Evolutionary conservation across 2,329 filamentous ascomycete species (phyloP).

Genomic region (Colletotrichum truncatum): DNA sequence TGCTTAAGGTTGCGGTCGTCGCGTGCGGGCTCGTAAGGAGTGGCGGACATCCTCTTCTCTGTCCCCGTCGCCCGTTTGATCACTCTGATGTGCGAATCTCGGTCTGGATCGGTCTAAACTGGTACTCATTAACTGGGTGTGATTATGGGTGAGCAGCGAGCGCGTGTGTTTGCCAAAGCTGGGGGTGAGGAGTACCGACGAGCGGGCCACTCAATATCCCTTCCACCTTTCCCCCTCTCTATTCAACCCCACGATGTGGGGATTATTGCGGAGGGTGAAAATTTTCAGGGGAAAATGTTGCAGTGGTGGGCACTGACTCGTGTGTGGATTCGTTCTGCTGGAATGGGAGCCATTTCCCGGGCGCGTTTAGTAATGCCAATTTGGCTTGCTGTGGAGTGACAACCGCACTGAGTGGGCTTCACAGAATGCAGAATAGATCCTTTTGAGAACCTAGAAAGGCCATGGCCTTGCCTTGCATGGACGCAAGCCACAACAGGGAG

Average conservation of each 20-base stretch:
- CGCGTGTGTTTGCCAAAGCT: constrained; percentile 8
- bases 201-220: neutral
- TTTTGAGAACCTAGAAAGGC: neutral
- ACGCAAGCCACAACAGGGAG: neutral
- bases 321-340: neutral
- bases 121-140: neutral
- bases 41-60: constrained; percentile 14
- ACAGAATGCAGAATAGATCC: neutral
- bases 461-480: neutral
- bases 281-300: neutral
- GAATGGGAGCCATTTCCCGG: neutral
- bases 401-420: neutral
- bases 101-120: neutral
- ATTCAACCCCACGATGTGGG: constrained; percentile 24
- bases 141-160: neutral
- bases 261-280: neutral
- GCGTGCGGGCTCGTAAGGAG: constrained; percentile 14
- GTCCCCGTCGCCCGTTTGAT: neutral
- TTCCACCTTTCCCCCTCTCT: neutral
- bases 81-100: neutral
- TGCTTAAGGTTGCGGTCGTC: constrained; percentile 24
- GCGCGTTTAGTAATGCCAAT: constrained; percentile 8
- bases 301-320: constrained; percentile 11
- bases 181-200: constrained; percentile 16
- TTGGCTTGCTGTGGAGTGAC: neutral